Base-by-base conservation (phyloP, 768 basidiomycete species). In the Lenzites betulinus region DNA sequence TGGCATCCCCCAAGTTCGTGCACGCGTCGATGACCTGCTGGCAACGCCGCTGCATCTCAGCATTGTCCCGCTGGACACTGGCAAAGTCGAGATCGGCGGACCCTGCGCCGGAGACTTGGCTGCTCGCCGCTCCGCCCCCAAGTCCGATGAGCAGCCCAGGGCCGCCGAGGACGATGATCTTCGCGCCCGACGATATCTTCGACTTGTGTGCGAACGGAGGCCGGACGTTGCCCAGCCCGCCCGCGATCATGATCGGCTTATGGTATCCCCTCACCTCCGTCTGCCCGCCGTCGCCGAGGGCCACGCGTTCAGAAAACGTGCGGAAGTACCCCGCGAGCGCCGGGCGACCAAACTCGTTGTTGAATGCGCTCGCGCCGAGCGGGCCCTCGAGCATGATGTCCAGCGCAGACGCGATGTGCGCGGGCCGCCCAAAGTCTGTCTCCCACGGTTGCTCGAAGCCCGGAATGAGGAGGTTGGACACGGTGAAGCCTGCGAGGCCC, bases 201-300 rank as follows among this genome's bases (percentile, higher is more conserved):
- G 81, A 78, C 76, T 99, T 99, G 69, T 77, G 82, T 33, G 95
- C 87, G 67, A 92, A 95, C 63, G 82, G 76, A 5, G 90, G 88
- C 16, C 93, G 87, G 41, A 98, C 95, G 69, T 91, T 98, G 5
- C 97, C 97, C 64, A 95, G 86, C 25, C 97, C 97, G 20, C 97
- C 97, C 8, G 97, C 96, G 65, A 99, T 90, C 97, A 99, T 99
- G 78, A 99, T 97, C 15, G 97, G 97, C 73, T 99, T 99, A 78
- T 98, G 97, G 74, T 98, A 99, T 0, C 97, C 97, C 54, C 95
- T 78, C n/a, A 94, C 76, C 71, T 93, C 90, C 26, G 74, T 75
- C 52, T 70, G 62, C 4, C 79, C 81, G 39, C 83, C 83, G 36
- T 74, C 71, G 9, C 78, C 75, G 30, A 84, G 71, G 22, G 87